phyloP scores from a whole-genome alignment of 768 basidiomycete species.

The Suillus spraguei region DNA sequence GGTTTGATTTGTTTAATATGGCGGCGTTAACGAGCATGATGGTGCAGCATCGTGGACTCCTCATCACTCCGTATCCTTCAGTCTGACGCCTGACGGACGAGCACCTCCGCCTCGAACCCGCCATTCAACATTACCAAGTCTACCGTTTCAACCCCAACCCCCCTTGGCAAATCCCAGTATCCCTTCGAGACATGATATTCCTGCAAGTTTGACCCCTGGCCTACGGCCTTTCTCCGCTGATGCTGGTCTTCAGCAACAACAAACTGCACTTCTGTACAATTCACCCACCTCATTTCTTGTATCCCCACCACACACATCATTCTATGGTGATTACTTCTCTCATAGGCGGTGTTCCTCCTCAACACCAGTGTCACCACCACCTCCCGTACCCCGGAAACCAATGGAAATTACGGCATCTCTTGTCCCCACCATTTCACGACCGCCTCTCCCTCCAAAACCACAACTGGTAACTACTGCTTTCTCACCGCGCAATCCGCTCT shows the following conservation, averaged over 20 bases:
- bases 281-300: slow-evolving; percentile 6
- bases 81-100: slow-evolving; percentile 14
- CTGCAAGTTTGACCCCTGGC: slow-evolving; percentile 29
- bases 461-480: slow-evolving; percentile 16
- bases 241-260: slow-evolving; percentile 12
- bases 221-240: slow-evolving; percentile 20
- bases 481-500: slow-evolving; percentile 32
- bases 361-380: slow-evolving; percentile 15
- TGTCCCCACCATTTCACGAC: slow-evolving; percentile 27
- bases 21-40: not conserved
- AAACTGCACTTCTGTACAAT: slow-evolving; percentile 14
- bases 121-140: slow-evolving; percentile 21
- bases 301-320: slow-evolving; percentile 16
- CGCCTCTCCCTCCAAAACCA: slow-evolving; percentile 46
- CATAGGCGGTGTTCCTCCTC: slow-evolving; percentile 20
- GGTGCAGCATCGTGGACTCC: slow-evolving; percentile 22
- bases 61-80: slow-evolving; percentile 25
- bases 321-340: slow-evolving; percentile 34
- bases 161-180: slow-evolving; percentile 7
- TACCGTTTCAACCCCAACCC: slow-evolving; percentile 6
- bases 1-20: not conserved
- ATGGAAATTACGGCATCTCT: slow-evolving; percentile 16
- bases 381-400: slow-evolving; percentile 35
- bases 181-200: slow-evolving; percentile 16
- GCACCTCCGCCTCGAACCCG: slow-evolving; percentile 23